These are phyloP conservation scores for Elongisporangium anandrum DNA, from an alignment of 352 stramenopile genomes.

Conservation along the genomic window DNA sequence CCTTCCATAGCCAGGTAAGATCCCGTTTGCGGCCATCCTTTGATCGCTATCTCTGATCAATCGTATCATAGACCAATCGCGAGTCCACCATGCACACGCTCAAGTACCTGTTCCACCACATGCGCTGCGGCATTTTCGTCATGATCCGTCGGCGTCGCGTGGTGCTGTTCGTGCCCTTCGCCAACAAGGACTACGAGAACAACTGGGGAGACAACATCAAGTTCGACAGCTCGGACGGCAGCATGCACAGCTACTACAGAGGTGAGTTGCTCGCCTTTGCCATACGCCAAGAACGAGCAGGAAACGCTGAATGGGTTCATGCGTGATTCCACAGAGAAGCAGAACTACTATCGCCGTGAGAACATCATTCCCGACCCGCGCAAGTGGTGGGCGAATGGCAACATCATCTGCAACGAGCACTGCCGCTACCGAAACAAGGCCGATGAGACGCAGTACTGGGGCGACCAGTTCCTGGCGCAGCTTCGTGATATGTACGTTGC, in stretches of 20 bases:
- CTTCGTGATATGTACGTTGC: constrained; percentile 92
- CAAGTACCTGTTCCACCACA: constrained; percentile 98
- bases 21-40: not conserved
- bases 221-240: constrained; percentile 88
- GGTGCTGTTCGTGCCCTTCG: constrained; percentile 96
- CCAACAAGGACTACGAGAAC: constrained; percentile 97
- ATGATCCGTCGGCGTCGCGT: constrained; percentile 96
- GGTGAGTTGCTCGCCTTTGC: constrained; percentile 44
- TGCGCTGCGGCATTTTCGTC: constrained; percentile 98
- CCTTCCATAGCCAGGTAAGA: constrained; percentile 84
- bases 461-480: constrained; percentile 95
- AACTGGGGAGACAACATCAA: constrained; percentile 93
- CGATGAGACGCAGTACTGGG: constrained; percentile 94
- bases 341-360: constrained; percentile 70
- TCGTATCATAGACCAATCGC: constrained; percentile 41
- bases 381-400: constrained; percentile 99
- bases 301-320: constrained; percentile 19
- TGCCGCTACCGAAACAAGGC: constrained; percentile 84
- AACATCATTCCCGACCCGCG: constrained; percentile 77
- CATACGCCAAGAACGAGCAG: no score
- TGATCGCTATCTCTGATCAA: not conserved
- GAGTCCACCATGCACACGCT: constrained; percentile 94
- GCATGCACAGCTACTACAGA: constrained; percentile 90
- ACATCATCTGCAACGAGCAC: constrained; percentile 98
- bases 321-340: constrained; percentile 41